Base-by-base conservation (phyloP, 305 asterid species). In the Solanum hybrid region DNA sequence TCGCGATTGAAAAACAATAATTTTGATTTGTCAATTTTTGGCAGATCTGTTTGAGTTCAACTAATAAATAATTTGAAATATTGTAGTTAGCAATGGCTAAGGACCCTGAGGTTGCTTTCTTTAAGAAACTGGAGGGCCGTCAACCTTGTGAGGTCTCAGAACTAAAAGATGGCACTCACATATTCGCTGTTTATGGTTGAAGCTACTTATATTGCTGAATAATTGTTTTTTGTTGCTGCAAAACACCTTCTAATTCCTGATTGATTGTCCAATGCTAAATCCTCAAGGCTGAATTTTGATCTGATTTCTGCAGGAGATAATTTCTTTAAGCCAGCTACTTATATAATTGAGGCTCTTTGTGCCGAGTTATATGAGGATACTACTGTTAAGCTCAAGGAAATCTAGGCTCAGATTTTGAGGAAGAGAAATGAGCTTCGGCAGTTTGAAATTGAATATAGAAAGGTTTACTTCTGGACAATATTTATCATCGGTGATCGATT, bases 121-220 rank as follows among this genome's bases (percentile, higher is more conserved):
- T 97, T 95, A 97, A 96, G 93, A 96, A 95, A 92, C 89, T 97
- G 93, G 99, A 96, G 93, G 99, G 99, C 87, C 98, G 95, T 91
- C 99, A 96, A 92, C 99, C 99, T 89, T 97, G 99, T 91, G 99
- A 97, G 93, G 98, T 96, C 91, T 95, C 98, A 12, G 96, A 96
- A 94, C 95, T 96, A 89, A 97, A 96, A 92, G 94, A 98, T 89
- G 99, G 99, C 92, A 95, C 99, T 84, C 99, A 97, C 95, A 96
- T 97, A 95, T 97, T 97, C 34, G 99, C 99, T 89, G 98, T 97
- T 92, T 97, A 97, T 92, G 99, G 99, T 96, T 89, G 84, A 98
- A 90, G 92, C 93, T 91, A 87, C 91, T 92, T 82, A 51, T 90
- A 87, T 68, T 38, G 41, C 91, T 76, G 89, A 68, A 87, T 90